Conservation (phyloP, 495 filamentous ascomycete species). For the Venustampulla echinocandica region DNA sequence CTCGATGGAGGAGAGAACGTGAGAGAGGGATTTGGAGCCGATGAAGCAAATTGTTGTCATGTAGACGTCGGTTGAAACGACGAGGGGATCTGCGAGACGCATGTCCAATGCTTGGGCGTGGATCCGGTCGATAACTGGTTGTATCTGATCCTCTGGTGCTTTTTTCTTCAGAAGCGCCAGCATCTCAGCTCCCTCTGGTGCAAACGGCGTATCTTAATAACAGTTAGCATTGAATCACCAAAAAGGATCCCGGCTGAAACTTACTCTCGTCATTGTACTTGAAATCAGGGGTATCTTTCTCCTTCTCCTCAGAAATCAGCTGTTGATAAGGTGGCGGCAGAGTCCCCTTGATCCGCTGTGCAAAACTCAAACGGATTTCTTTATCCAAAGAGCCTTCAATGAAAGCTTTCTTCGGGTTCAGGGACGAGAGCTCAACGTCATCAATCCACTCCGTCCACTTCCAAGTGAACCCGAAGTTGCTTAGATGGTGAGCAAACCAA, state of each 20-base stretch:
- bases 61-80: constrained; percentile 83
- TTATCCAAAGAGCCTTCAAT: constrained; percentile 87
- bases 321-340: constrained; percentile 76
- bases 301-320: constrained; percentile 77
- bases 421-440: constrained; percentile 63
- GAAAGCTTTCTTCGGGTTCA: constrained; percentile 87
- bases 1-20: constrained; percentile 92
- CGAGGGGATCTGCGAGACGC: constrained; percentile 59
- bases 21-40: constrained; percentile 89
- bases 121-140: constrained; percentile 66
- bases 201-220: constrained; percentile 63
- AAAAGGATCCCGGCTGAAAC: constrained; percentile 19
- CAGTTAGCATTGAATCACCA: constrained; percentile 12
- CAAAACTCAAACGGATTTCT: constrained; percentile 93
- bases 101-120: constrained; percentile 61
- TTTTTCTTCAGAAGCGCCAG: constrained; percentile 73
- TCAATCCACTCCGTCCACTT: constrained; percentile 98
- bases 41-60: constrained; percentile 87
- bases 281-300: constrained; percentile 88
- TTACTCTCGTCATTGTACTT: constrained; percentile 78
- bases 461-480: constrained; percentile 99
- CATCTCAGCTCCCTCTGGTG: constrained; percentile 69
- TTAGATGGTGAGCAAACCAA: constrained; percentile 97
- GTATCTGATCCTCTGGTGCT: constrained; percentile 71
- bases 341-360: constrained; percentile 89